A percentile compares a stretch with the other conserved stretches of the same genome.
Conservation (phyloP, 148 eudicot genomes). For the Chenopodium formosanum region DNA sequence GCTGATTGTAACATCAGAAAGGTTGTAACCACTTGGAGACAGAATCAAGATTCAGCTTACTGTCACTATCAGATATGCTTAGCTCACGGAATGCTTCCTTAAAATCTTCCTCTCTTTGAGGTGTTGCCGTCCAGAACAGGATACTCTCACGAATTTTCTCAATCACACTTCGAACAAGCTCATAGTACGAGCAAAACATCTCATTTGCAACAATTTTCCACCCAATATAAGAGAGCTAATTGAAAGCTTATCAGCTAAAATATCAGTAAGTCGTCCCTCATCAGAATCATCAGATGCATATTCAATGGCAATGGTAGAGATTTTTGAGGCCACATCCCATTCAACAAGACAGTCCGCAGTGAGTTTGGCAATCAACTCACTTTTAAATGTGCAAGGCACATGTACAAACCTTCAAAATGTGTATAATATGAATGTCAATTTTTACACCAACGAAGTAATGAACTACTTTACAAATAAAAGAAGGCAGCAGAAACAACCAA, state of each 20-base stretch:
- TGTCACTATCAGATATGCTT: neutral
- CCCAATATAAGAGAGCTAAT: conserved; percentile 2
- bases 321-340: conserved; percentile 2
- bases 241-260: conserved; percentile 4
- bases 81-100: conserved; percentile 6
- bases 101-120: conserved; percentile 12
- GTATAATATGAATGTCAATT: neutral
- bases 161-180: conserved; percentile 12
- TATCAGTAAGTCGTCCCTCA: neutral
- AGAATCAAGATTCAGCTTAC: conserved; percentile 13
- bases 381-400: neutral
- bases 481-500: neutral
- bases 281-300: neutral
- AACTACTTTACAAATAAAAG: no score
- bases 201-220: conserved; percentile 11
- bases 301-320: conserved; percentile 11
- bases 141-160: conserved; percentile 14
- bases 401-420: conserved; percentile 18
- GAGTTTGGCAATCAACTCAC: conserved; percentile 5
- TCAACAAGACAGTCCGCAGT: conserved; percentile 10
- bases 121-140: conserved; percentile 15
- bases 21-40: conserved; percentile 21
- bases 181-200: conserved; percentile 15
- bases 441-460: no score
- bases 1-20: conserved; percentile 16